Evolutionary conservation across 805 yeast species (phyloP).

Genomic region (Dipodascopsis tothii): DNA sequence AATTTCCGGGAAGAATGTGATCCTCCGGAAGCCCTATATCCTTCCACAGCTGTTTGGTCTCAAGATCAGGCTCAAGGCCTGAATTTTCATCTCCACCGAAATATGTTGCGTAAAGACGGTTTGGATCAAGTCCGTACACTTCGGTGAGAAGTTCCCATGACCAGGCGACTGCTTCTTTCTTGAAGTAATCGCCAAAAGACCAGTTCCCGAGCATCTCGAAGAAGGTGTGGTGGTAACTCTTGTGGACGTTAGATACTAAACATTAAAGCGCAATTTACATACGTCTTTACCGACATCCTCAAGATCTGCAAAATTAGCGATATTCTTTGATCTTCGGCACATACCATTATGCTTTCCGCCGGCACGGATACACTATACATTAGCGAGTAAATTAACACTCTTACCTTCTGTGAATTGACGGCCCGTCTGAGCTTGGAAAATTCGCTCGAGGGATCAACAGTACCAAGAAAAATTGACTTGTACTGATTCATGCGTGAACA

Average conservation of each 20-base stretch:
- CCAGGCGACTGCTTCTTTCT: conserved; percentile 79
- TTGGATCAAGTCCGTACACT: conserved; percentile 70
- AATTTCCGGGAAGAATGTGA: conserved; percentile 87
- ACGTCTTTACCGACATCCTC: conserved; percentile 98
- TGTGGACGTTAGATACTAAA: neutral
- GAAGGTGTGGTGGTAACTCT: conserved; percentile 85
- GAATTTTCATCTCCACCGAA: conserved; percentile 83
- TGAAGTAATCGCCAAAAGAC: conserved; percentile 99
- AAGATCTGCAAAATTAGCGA: conserved; percentile 44
- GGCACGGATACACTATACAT: conserved; percentile 78
- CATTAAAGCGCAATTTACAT: neutral
- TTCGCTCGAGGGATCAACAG: conserved; percentile 90
- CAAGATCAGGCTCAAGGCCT: conserved; percentile 87
- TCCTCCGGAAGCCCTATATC: conserved; percentile 82
- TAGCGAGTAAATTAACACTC: neutral
- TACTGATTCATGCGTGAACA: conserved; percentile 76
- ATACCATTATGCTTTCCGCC: conserved; percentile 82
- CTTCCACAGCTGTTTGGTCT: conserved; percentile 82
- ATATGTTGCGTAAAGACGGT: conserved; percentile 87
- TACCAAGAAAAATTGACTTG: conserved; percentile 93
- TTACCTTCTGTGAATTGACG: conserved; percentile 76
- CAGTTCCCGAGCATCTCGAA: conserved; percentile 99
- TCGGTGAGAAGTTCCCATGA: conserved; percentile 88
- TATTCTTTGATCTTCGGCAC: conserved; percentile 1
- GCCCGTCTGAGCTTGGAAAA: conserved; percentile 81